Evolutionary conservation across 805 yeast genomes (phyloP).

Genomic region (Torulaspora franciscae): DNA sequence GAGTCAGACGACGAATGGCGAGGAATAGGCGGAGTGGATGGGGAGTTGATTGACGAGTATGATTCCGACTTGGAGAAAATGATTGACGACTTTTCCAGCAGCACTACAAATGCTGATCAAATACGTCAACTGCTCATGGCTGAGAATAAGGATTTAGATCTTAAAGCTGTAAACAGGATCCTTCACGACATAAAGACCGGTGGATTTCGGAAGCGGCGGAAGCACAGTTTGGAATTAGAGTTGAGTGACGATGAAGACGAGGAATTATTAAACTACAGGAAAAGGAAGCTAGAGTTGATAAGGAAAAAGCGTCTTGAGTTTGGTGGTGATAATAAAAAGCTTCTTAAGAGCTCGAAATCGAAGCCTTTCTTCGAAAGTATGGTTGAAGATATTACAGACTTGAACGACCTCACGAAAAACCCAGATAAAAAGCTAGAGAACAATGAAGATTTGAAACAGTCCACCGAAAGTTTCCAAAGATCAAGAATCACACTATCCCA

Average conservation of each 20-base stretch:
- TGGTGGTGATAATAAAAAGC: slow-evolving; percentile 40
- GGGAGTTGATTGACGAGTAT: slow-evolving; percentile 45
- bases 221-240: slow-evolving; percentile 54
- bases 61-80: slow-evolving; percentile 73
- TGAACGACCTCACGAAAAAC: slow-evolving; percentile 26
- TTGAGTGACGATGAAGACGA: slow-evolving; percentile 74
- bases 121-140: slow-evolving; percentile 54
- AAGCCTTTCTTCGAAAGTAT: slow-evolving; percentile 65
- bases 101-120: slow-evolving; percentile 53
- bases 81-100: slow-evolving; percentile 64
- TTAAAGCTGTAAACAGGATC: slow-evolving; percentile 58
- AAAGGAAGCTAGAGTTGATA: slow-evolving; percentile 46
- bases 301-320: slow-evolving; percentile 43
- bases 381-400: slow-evolving; percentile 43
- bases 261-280: slow-evolving; percentile 35
- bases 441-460: no score
- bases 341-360: slow-evolving; percentile 51
- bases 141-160: slow-evolving; percentile 58
- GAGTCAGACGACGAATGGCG: slow-evolving; percentile 89
- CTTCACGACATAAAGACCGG: slow-evolving; percentile 70
- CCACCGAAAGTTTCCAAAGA: no score
- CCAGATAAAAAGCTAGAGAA: slow-evolving; percentile 23
- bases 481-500: slow-evolving; percentile 42
- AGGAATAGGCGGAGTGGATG: slow-evolving; percentile 73
- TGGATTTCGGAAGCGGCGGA: slow-evolving; percentile 55